Percentiles rank a stretch among this genome's conserved stretches.
These are phyloP conservation scores for Ogataea thermomethanolica DNA, from an alignment of 805 yeast species.

Conservation along the genomic window DNA sequence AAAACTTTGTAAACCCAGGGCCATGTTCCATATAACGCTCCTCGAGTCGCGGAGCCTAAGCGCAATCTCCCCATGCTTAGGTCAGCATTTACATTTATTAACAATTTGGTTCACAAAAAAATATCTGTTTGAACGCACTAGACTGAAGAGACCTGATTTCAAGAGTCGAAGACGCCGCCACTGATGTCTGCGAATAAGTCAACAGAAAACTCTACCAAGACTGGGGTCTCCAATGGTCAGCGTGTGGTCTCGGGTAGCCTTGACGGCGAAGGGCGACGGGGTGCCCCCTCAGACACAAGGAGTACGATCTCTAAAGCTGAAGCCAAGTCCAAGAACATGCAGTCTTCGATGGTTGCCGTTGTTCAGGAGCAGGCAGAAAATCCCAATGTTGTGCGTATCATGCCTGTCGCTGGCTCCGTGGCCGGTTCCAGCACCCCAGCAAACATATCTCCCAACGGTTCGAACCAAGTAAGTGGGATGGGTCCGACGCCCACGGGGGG, in stretches of 20 bases:
- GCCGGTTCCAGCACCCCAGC: conserved; percentile 1
- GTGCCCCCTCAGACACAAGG: conserved; percentile 5
- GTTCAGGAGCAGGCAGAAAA: conserved; percentile 29
- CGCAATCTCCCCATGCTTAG: too few relatives aligned
- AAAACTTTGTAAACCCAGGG: too few relatives aligned
- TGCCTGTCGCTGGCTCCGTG: conserved; percentile 13
- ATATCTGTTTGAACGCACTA: too few relatives aligned
- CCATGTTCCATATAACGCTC: too few relatives aligned
- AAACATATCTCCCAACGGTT: not conserved
- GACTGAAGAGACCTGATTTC: too few relatives aligned
- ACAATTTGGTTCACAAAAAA: too few relatives aligned
- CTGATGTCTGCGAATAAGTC: not conserved
- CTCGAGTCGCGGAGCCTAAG: too few relatives aligned
- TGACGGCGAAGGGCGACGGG: conserved; percentile 9
- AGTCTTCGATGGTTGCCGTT: conserved; percentile 25
- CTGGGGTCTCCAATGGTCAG: not conserved
- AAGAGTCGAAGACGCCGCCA: not conserved
- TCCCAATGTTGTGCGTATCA: conserved; percentile 21
- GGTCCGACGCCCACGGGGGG: not conserved
- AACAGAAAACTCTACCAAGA: not conserved
- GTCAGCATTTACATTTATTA: too few relatives aligned
- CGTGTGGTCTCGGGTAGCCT: conserved; percentile 3
- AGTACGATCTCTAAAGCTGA: conserved; percentile 6
- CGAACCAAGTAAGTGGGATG: not conserved
- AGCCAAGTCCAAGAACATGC: conserved; percentile 12